phyloP scores from a whole-genome alignment of 345 rosid genomes.

The Euphorbia lathyris region DNA sequence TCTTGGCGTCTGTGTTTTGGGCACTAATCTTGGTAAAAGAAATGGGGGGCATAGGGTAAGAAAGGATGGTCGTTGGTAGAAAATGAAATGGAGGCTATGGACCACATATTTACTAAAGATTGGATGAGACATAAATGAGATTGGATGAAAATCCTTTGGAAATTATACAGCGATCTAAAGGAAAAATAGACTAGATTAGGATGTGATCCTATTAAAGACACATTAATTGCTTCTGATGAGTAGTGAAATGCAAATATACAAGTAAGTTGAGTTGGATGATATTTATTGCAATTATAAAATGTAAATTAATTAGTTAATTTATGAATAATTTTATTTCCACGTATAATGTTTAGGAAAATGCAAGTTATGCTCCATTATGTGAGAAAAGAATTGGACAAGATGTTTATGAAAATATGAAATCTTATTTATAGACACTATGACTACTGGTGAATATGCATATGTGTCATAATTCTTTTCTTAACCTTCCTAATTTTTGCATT shows the following conservation, averaged over 20 bases:
- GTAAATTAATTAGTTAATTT: neutral
- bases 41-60: neutral
- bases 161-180: neutral
- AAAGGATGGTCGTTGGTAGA: neutral
- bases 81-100: neutral
- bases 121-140: conserved; percentile 5
- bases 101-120: neutral
- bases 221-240: neutral
- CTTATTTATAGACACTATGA: neutral
- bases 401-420: neutral
- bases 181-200: neutral
- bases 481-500: too few species aligned
- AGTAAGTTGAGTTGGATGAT: neutral
- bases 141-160: conserved; percentile 4
- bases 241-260: conserved; percentile 10
- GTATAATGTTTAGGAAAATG: neutral
- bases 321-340: neutral
- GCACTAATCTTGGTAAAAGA: neutral
- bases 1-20: conserved; percentile 1
- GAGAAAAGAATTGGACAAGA: neutral
- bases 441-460: conserved; percentile 2
- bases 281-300: neutral
- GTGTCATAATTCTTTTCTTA: too few species aligned
- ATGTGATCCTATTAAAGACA: conserved; percentile 8
- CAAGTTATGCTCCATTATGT: neutral